These are phyloP conservation scores for Coccomyxa sp. DNA, from an alignment of 139 green algal genomes.

Conservation along the genomic window DNA sequence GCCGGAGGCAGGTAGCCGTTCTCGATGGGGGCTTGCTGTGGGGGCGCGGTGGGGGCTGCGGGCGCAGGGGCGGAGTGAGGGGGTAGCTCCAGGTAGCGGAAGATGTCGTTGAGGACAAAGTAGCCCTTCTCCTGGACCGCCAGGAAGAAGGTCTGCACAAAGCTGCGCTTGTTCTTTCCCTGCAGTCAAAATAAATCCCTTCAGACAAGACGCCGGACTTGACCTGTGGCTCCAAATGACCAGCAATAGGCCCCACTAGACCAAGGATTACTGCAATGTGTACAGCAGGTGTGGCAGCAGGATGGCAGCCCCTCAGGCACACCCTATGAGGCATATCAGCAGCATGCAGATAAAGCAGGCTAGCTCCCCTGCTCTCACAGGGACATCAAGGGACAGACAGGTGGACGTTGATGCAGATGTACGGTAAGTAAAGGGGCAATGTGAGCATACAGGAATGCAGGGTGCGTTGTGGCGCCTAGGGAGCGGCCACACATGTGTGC, in stretches of 20 bases:
- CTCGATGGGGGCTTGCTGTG: background rate
- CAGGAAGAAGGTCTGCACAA: conserved; percentile 91
- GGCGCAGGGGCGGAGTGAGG: background rate
- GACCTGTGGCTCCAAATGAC: background rate
- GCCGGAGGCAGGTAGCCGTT: background rate
- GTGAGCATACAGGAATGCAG: background rate
- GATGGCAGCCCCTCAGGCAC: too few relatives aligned
- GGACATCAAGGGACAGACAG: too few relatives aligned
- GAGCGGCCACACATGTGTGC: background rate
- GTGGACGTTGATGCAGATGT: too few relatives aligned
- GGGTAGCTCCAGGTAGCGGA: conserved; percentile 50
- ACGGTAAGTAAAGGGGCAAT: too few relatives aligned
- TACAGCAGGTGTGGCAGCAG: too few relatives aligned
- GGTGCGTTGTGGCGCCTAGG: background rate
- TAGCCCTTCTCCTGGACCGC: conserved; percentile 84
- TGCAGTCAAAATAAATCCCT: conserved; percentile 23
- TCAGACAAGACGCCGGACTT: background rate
- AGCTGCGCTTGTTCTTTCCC: conserved; percentile 43
- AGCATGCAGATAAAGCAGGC: too few relatives aligned
- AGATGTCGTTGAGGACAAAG: conserved; percentile 90
- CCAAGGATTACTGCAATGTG: too few relatives aligned
- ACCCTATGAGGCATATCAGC: too few relatives aligned
- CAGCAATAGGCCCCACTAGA: too few relatives aligned
- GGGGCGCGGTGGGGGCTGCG: background rate
- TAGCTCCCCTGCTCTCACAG: too few relatives aligned